phyloP scores from a whole-genome alignment of 2,329 filamentous ascomycete genomes.

The Sclerotinia sclerotiorum region DNA sequence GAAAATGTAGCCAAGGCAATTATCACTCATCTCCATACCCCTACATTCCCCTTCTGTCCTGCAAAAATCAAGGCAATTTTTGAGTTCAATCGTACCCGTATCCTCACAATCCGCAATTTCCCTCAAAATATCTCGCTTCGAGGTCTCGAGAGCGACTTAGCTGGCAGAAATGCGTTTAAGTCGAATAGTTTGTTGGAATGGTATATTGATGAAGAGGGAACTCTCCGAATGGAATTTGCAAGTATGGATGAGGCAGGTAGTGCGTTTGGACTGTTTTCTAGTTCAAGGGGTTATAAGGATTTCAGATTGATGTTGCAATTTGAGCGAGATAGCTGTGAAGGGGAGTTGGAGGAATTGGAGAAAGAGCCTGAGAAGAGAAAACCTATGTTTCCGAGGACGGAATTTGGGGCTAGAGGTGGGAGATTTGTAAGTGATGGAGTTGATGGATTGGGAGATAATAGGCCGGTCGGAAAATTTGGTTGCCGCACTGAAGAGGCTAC shows the following conservation, averaged over 20 bases:
- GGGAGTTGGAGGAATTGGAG: constrained; percentile 31
- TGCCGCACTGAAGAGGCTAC: neutral
- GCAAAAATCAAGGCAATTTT: constrained; percentile 2
- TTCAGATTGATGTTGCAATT: constrained; percentile 26
- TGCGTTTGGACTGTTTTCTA: constrained; percentile 28
- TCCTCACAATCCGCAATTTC: constrained; percentile 29
- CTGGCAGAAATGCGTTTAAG: constrained; percentile 19
- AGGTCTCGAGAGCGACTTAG: constrained; percentile 24
- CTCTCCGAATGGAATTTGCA: constrained; percentile 34
- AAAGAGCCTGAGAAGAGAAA: constrained; percentile 2
- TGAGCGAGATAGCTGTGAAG: constrained; percentile 34
- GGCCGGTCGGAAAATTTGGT: too few relatives aligned
- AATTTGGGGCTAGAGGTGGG: neutral
- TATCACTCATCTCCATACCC: constrained; percentile 30
- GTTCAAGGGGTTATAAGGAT: constrained; percentile 24
- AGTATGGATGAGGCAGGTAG: constrained; percentile 28
- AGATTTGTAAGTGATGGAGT: neutral
- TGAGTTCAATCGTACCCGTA: constrained; percentile 23
- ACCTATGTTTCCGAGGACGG: neutral
- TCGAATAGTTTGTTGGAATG: constrained; percentile 28
- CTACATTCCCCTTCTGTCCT: constrained; percentile 30
- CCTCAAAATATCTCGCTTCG: constrained; percentile 24
- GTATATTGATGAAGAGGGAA: constrained; percentile 29
- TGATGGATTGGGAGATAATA: constrained; percentile 5
- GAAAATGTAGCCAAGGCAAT: constrained; percentile 18